phyloP scores from a whole-genome alignment of 768 basidiomycete genomes.

The button mushroom (Agaricus bisporus) region DNA sequence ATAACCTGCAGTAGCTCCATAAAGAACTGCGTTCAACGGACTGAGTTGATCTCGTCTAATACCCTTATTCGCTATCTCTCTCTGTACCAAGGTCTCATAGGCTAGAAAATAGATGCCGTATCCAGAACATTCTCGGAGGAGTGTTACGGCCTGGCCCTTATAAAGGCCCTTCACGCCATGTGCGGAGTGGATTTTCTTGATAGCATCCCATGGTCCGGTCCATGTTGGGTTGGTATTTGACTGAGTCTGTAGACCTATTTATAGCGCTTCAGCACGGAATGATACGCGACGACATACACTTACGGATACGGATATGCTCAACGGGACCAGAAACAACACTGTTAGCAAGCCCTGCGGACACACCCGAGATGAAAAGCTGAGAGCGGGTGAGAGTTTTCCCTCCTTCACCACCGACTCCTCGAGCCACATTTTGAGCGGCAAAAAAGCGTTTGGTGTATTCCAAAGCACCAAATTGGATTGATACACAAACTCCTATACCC shows the following conservation, averaged over 20 bases:
- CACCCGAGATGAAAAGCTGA: conserved; percentile 75
- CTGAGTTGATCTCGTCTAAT: conserved; percentile 73
- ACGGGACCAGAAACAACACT: conserved; percentile 93
- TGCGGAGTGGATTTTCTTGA: conserved; percentile 70
- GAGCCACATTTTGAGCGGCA: conserved; percentile 49
- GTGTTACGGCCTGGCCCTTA: conserved; percentile 89
- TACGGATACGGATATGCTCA: conserved; percentile 95
- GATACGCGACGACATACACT: conserved; percentile 21
- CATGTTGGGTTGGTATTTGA: conserved; percentile 71
- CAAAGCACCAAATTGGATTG: conserved; percentile 91
- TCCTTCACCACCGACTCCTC: conserved; percentile 58
- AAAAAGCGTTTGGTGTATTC: conserved; percentile 84
- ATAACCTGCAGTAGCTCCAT: conserved; percentile 90
- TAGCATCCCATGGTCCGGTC: conserved; percentile 81
- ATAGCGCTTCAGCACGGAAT: background rate
- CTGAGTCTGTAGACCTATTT: conserved; percentile 84
- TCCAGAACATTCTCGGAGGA: conserved; percentile 75
- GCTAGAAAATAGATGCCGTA: conserved; percentile 88
- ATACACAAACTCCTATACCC: conserved; percentile 92
- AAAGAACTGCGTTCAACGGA: conserved; percentile 73
- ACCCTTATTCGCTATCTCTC: conserved; percentile 70
- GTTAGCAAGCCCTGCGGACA: conserved; percentile 84
- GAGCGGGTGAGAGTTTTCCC: conserved; percentile 50
- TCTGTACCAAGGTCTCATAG: conserved; percentile 89
- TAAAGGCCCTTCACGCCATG: conserved; percentile 83